Evolutionary conservation across 306 rosid species (phyloP).

Genomic region (Rosa rugosa): DNA sequence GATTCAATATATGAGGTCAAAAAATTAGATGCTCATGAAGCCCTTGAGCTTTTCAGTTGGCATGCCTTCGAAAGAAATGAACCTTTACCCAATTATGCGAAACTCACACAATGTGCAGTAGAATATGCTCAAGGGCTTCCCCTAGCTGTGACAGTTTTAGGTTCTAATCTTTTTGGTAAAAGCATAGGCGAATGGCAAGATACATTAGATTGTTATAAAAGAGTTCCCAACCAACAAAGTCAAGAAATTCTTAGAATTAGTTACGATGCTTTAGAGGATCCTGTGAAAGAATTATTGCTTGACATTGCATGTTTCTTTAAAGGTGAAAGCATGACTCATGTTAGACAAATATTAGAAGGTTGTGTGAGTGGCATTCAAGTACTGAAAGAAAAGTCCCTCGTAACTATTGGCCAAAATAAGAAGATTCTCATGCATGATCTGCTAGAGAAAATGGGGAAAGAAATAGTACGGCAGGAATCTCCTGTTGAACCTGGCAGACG

Average conservation of each 20-base stretch:
- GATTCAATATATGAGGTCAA: background rate
- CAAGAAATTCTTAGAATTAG: conserved; percentile 36
- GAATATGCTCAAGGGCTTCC: conserved; percentile 22
- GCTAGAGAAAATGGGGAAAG: conserved; percentile 36
- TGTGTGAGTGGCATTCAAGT: conserved; percentile 12
- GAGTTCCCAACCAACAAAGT: conserved; percentile 34
- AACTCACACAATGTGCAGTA: background rate
- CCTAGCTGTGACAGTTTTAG: conserved; percentile 40
- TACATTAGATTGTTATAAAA: conserved; percentile 30
- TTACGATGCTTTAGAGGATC: conserved; percentile 29
- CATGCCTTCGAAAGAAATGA: background rate
- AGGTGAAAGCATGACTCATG: conserved; percentile 15
- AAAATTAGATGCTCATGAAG: background rate
- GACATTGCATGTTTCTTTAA: conserved; percentile 43
- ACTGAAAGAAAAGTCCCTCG: background rate
- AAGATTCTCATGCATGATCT: conserved; percentile 40
- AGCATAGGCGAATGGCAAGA: conserved; percentile 31
- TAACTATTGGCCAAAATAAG: background rate
- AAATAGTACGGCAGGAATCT: conserved; percentile 25
- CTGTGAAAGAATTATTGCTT: conserved; percentile 26
- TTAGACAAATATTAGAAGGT: conserved; percentile 31
- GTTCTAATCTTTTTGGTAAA: conserved; percentile 27
- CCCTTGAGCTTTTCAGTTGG: no score
- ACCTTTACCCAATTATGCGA: background rate
- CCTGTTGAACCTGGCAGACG: conserved; percentile 26